These are phyloP conservation scores for Rhodotorula sp. DNA, from an alignment of 1,284 basidiomycete species.

Conservation along the genomic window DNA sequence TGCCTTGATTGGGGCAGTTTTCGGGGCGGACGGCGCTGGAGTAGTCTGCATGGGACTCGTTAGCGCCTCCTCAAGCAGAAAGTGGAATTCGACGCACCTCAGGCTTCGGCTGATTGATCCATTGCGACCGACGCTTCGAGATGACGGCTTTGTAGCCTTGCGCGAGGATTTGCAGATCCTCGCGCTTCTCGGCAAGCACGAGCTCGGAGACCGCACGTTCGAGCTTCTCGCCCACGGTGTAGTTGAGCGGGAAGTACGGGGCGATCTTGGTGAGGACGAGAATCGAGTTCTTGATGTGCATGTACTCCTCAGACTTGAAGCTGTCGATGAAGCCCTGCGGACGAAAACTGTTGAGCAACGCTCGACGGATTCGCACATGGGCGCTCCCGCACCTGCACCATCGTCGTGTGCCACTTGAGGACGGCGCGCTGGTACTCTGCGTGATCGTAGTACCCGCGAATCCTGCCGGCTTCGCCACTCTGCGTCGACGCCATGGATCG, in stretches of 20 bases:
- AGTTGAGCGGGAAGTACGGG: constrained; percentile 74
- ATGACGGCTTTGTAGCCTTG: constrained; percentile 54
- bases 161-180: constrained; percentile 69
- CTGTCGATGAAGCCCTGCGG: constrained; percentile 52
- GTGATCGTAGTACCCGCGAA: constrained; percentile 33
- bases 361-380: constrained; percentile 41
- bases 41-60: no score
- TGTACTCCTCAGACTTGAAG: constrained; percentile 63
- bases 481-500: constrained; percentile 1
- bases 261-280: constrained; percentile 84
- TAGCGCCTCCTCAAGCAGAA: neutral
- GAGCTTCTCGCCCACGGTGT: constrained; percentile 57
- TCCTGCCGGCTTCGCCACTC: neutral
- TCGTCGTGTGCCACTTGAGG: constrained; percentile 43
- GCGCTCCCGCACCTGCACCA: constrained; percentile 3
- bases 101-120: constrained; percentile 23
- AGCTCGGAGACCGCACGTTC: constrained; percentile 66
- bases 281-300: constrained; percentile 91
- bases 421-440: constrained; percentile 31
- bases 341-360: constrained; percentile 58
- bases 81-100: neutral
- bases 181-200: constrained; percentile 63
- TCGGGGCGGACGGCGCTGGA: neutral
- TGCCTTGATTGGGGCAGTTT: no score
- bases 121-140: constrained; percentile 36